Evolutionary conservation across 2,329 filamentous ascomycete genomes (phyloP), one percentile per base, ranked within the genome.

Genomic region (Exophiala phaeomuriformis): DNA sequence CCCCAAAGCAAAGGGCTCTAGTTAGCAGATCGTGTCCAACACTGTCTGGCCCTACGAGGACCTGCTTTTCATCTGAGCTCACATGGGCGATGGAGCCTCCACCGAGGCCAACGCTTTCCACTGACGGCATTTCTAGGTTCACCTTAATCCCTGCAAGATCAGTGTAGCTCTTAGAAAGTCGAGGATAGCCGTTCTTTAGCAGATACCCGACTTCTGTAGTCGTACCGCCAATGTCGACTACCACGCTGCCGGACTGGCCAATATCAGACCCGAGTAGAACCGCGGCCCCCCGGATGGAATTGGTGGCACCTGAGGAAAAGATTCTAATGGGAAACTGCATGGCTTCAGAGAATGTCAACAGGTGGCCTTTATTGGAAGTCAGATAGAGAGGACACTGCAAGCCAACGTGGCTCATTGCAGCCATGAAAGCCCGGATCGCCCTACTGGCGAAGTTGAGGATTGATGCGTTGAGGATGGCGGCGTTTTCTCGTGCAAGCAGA

Each of bases 211-310:
- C 79, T 59, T 85, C 82, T 0, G 81, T 79, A 0, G 82, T 85
- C 0, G 83, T 86, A 2, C 83, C 82, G 1, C 83, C 82, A 47
- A 86, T 79, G 61, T 86, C 82, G 1, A 85, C 77, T 0, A 85
- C 81, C 69, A 85, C 78, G 10, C 35, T 42, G 3, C 48, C 44
- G n/a, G 56, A 42, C 36, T 55, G 39, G 27, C 85, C 0, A 81
- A 71, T 0, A 82, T 86, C 1, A 78, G 66, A 0, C 35, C 51
- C 55, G 30, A 75, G 73, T 1, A 86, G 67, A 52, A 83, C 84
- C 0, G 81, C 82, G 1, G 81, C 81, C 1, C 81, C 81, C 45
- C 77, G 75, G 71, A 83, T 82, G 51, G 77, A 81, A 62, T 85
- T 85, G 0, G 82, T 84, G 2, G 81, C 78, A 0, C 82, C 82